Percentiles rank a stretch among this genome's conserved stretches.
Evolutionary conservation across 805 yeast species (phyloP).

Genomic region (Yamadazyma sp.): DNA sequence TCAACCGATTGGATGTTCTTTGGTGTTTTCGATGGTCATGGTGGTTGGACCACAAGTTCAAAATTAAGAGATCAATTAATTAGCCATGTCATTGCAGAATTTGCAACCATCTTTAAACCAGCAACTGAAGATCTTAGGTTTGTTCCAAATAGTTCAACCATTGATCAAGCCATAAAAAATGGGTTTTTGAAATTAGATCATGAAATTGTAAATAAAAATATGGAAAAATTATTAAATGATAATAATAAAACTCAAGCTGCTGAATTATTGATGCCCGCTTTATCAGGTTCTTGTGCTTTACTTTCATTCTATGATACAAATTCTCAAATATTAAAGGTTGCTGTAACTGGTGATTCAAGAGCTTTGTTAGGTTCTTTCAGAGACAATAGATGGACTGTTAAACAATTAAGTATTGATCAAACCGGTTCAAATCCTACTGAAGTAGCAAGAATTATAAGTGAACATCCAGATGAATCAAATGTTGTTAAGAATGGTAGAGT

Average conservation of each 20-base stretch:
- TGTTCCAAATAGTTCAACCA: constrained; percentile 63
- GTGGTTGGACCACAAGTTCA: constrained; percentile 93
- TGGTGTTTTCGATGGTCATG: constrained; percentile 96
- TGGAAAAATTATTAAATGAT: constrained; percentile 63
- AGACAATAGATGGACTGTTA: constrained; percentile 80
- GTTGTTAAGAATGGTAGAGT: constrained; percentile 86
- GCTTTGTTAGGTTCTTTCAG: constrained; percentile 78
- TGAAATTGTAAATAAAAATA: constrained; percentile 75
- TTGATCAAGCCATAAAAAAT: constrained; percentile 74
- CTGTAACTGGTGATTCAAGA: constrained; percentile 95
- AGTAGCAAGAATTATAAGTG: constrained; percentile 74
- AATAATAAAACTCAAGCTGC: constrained; percentile 69
- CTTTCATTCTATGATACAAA: constrained; percentile 82
- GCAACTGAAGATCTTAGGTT: constrained; percentile 49
- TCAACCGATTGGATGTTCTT: constrained; percentile 85
- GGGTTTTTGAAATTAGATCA: constrained; percentile 85
- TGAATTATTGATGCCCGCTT: constrained; percentile 82
- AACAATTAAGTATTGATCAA: constrained; percentile 84
- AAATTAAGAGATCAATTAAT: constrained; percentile 78
- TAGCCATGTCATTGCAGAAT: constrained; percentile 70
- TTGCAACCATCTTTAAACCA: constrained; percentile 62
- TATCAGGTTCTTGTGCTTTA: constrained; percentile 93
- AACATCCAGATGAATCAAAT: constrained; percentile 89
- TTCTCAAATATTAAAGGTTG: constrained; percentile 71
- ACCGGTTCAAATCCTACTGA: constrained; percentile 91